Conservation (phyloP, 2,329 filamentous ascomycete genomes). For the Aspergillus sp. region DNA sequence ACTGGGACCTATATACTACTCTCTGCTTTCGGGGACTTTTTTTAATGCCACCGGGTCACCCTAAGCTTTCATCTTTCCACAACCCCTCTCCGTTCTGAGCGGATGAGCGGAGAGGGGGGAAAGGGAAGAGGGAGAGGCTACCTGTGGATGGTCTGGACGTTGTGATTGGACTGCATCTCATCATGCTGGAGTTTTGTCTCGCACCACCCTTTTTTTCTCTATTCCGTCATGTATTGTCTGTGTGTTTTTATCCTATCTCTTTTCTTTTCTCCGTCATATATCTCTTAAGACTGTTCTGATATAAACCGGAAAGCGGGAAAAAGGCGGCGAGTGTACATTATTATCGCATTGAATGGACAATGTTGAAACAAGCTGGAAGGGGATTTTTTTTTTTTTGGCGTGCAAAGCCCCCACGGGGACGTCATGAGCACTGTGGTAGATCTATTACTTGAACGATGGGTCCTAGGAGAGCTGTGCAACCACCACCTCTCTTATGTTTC, state of each 20-base stretch:
- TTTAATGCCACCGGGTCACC: conserved; percentile 14
- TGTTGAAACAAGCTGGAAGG: conserved; percentile 18
- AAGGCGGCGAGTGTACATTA: conserved; percentile 43
- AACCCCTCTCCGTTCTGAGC: neutral
- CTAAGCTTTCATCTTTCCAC: conserved; percentile 1
- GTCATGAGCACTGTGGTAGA: no score
- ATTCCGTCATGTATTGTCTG: conserved; percentile 12
- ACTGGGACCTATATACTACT: conserved; percentile 12
- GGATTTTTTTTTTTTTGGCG: no score
- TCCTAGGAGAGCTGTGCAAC: no score
- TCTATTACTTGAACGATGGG: no score
- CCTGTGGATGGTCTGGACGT: conserved; percentile 18
- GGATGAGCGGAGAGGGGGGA: conserved; percentile 8
- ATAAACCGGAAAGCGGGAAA: conserved; percentile 25
- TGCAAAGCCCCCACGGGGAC: neutral
- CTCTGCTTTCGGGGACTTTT: conserved; percentile 11
- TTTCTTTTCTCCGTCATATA: conserved; percentile 26
- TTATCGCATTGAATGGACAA: conserved; percentile 29
- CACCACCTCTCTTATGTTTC: no score
- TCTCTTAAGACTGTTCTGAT: conserved; percentile 23
- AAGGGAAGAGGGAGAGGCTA: neutral
- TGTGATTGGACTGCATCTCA: conserved; percentile 26
- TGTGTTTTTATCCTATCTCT: conserved; percentile 23
- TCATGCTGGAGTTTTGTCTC: conserved; percentile 27
- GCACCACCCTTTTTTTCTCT: conserved; percentile 21